Evolutionary conservation across 208 protist species (phyloP), one percentile per base, ranked within the genome.

Genomic region (Acanthamoeba castellanii): DNA sequence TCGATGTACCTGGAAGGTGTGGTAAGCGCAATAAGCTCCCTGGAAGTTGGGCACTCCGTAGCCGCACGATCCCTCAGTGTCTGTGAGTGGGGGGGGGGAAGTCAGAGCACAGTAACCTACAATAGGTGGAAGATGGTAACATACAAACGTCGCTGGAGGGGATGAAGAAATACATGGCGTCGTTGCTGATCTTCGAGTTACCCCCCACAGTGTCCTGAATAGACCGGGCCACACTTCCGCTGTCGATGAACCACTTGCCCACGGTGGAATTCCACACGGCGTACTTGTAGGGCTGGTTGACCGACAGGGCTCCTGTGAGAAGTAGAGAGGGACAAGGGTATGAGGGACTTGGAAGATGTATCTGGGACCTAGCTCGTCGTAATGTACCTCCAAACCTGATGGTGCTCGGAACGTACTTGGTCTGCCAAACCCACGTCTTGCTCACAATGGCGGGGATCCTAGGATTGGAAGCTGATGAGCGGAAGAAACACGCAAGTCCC

Each of bases 71-170:
- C 81, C 81, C 20, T 88, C 50, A 14, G 81, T 88, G 30, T 88
- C 81, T 88, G 16, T 27, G 9, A 74, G 76, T 4, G 37, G 0
- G 37, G 37, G 37, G 3, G 37, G 37, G 37, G n/a, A n/a, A n/a
- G n/a, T n/a, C n/a, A n/a, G n/a, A n/a, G n/a, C n/a, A n/a, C n/a
- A n/a, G n/a, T n/a, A n/a, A n/a, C n/a, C 11, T 52, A 4, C 11
- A 4, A 52, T 52, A 52, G 47, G 45, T 20, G 2, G 4, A 5
- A 8, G 27, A 6, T 13, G 27, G 42, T 30, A 34, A 37, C 81
- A 47, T 88, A 88, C 81, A 88, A 50, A 88, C 81, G 20, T 88
- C 81, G 52, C 81, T 88, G 81, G 81, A 88, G 13, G 81, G 81
- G 5, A 88, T 42, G 81, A 88, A 88, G 27, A 88, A 64, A 22